Evolutionary conservation across 768 basidiomycete genomes (phyloP).

Genomic region (Macrolepiota albuminosa): DNA sequence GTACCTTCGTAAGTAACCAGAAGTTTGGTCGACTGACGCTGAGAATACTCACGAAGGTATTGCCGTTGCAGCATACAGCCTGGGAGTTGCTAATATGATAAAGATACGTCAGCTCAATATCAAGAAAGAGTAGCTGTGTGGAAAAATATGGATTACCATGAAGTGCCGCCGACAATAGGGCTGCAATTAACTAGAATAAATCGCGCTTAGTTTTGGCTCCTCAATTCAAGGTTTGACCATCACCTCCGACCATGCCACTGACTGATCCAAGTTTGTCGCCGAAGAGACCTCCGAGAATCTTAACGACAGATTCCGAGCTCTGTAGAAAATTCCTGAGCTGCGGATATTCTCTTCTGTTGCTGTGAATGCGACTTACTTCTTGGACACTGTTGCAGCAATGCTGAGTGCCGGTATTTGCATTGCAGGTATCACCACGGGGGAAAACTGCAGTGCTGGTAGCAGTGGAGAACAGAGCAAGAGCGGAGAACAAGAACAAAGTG

Average conservation of each 20-base stretch:
- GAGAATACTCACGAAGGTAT: slow-evolving; percentile 15
- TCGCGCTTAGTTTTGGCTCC: background rate
- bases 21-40: too few species aligned
- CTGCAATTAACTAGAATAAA: slow-evolving; percentile 11
- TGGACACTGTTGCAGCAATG: slow-evolving; percentile 6
- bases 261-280: slow-evolving; percentile 3
- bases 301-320: slow-evolving; percentile 1
- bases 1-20: background rate
- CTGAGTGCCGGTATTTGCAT: slow-evolving; percentile 6
- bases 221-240: background rate
- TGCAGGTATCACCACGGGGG: slow-evolving; percentile 6
- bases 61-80: slow-evolving; percentile 17
- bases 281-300: slow-evolving; percentile 8
- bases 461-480: slow-evolving; percentile 10
- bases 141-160: slow-evolving; percentile 1
- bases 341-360: background rate
- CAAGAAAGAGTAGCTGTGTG: background rate
- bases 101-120: background rate
- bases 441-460: background rate
- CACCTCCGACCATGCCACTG: slow-evolving; percentile 10
- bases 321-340: background rate
- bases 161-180: slow-evolving; percentile 8
- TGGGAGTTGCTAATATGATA: slow-evolving; percentile 9
- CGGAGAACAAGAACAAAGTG: slow-evolving; percentile 8
- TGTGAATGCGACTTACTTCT: background rate